phyloP scores from a whole-genome alignment of 179 eudicot genomes.

The Nepenthes alata region DNA sequence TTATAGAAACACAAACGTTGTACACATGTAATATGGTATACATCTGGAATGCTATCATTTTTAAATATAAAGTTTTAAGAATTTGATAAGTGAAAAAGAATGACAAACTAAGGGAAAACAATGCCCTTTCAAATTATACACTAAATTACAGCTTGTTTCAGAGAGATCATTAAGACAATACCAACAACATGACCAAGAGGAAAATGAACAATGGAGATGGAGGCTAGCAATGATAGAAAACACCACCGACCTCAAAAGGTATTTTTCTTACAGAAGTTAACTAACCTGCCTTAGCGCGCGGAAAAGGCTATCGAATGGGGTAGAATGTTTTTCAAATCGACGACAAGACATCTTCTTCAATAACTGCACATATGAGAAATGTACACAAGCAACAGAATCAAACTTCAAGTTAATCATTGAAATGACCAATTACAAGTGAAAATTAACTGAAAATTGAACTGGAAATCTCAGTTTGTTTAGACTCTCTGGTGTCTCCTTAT shows the following conservation, averaged over 20 bases:
- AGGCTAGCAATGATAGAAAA: too few species aligned
- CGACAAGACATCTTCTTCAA: slow-evolving; percentile 46
- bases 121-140: neutral
- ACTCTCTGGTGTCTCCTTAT: too few species aligned
- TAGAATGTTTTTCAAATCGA: slow-evolving; percentile 36
- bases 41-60: neutral
- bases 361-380: slow-evolving; percentile 22
- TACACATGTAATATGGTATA: too few species aligned
- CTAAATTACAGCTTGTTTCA: neutral
- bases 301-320: slow-evolving; percentile 46
- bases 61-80: neutral
- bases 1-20: too few species aligned
- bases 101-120: neutral
- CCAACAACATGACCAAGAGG: neutral
- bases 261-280: slow-evolving; percentile 14
- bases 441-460: too few species aligned
- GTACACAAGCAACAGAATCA: neutral
- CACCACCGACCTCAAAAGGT: too few species aligned
- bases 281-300: slow-evolving; percentile 53
- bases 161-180: neutral
- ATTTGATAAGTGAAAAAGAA: neutral
- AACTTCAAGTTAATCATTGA: too few species aligned
- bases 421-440: too few species aligned
- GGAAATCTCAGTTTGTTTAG: too few species aligned
- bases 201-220: neutral